Conservation (phyloP, 805 yeast genomes). For the Jamesozyma jinghongensis region DNA sequence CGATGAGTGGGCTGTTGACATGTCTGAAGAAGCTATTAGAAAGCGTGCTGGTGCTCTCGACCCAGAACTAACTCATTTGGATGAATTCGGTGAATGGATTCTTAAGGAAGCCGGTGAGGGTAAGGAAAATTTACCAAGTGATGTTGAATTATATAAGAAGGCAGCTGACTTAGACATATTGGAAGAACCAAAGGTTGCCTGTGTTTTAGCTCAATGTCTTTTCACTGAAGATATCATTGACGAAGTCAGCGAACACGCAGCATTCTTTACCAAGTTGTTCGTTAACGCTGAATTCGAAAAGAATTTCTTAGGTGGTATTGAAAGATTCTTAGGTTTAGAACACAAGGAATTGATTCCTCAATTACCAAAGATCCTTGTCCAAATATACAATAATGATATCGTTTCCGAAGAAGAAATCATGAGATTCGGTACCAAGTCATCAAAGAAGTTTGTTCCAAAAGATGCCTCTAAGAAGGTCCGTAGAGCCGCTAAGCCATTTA, state of each 20-base stretch:
- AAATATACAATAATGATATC: slow-evolving; percentile 74
- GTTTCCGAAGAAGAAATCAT: slow-evolving; percentile 72
- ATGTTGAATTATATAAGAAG: slow-evolving; percentile 87
- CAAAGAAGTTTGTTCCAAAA: slow-evolving; percentile 89
- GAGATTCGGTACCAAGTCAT: slow-evolving; percentile 80
- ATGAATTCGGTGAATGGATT: slow-evolving; percentile 87
- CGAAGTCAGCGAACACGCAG: slow-evolving; percentile 69
- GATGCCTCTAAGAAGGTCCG: slow-evolving; percentile 88
- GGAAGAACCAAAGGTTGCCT: slow-evolving; percentile 66
- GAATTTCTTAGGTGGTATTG: slow-evolving; percentile 91
- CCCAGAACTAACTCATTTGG: slow-evolving; percentile 43
- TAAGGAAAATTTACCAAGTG: slow-evolving; percentile 59
- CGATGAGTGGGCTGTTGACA: slow-evolving; percentile 96
- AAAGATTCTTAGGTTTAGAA: slow-evolving; percentile 80
- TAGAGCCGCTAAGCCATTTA: slow-evolving; percentile 91
- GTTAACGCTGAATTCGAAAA: slow-evolving; percentile 63
- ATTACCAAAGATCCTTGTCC: slow-evolving; percentile 75
- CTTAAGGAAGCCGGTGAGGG: slow-evolving; percentile 40
- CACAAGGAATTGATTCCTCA: slow-evolving; percentile 60
- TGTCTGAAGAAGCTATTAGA: slow-evolving; percentile 91
- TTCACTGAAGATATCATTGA: slow-evolving; percentile 69
- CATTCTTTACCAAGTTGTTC: slow-evolving; percentile 66
- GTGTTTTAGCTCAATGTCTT: slow-evolving; percentile 84
- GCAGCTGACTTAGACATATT: slow-evolving; percentile 70
- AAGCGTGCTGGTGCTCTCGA: slow-evolving; percentile 58